These are phyloP conservation scores for Phytophthora tentaculata DNA, from an alignment of 352 stramenopile species.

Conservation along the genomic window DNA sequence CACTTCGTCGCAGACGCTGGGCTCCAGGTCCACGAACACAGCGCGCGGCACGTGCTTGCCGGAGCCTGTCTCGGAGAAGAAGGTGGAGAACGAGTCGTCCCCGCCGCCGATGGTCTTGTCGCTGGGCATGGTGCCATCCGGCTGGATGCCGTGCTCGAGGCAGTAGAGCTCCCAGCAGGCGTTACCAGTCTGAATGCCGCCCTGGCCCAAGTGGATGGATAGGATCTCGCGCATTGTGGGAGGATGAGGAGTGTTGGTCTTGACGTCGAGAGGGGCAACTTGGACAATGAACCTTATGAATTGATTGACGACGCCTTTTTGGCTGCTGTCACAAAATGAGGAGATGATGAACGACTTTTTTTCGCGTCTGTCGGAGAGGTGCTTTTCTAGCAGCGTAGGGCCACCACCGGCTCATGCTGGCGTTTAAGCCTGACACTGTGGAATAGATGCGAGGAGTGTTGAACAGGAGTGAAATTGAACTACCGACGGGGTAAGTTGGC, in stretches of 20 bases:
- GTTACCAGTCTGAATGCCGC: conserved; percentile 86
- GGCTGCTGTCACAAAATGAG: neutral
- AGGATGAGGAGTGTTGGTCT: conserved; percentile 14
- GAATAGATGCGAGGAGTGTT: no score
- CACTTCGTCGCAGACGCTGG: conserved; percentile 98
- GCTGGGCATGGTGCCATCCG: conserved; percentile 81
- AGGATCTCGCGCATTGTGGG: conserved; percentile 93
- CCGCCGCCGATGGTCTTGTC: neutral
- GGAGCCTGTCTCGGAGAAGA: neutral
- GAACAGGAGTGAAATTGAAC: no score
- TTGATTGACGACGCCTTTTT: conserved; percentile 8
- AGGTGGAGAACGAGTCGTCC: neutral
- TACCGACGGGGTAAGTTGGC: no score
- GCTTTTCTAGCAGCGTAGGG: no score
- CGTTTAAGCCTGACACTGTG: no score
- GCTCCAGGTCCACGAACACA: conserved; percentile 96
- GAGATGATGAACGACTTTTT: neutral
- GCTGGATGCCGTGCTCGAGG: conserved; percentile 93
- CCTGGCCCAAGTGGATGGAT: conserved; percentile 97
- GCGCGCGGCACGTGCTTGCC: neutral
- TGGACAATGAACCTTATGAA: conserved; percentile 11
- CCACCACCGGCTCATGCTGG: no score
- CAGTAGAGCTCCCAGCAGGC: conserved; percentile 95
- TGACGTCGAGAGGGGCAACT: neutral
- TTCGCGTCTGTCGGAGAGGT: no score